Evolutionary conservation across 495 filamentous ascomycete genomes (phyloP), one percentile per base, ranked within the genome.

Genomic region (Xylaria sp.): DNA sequence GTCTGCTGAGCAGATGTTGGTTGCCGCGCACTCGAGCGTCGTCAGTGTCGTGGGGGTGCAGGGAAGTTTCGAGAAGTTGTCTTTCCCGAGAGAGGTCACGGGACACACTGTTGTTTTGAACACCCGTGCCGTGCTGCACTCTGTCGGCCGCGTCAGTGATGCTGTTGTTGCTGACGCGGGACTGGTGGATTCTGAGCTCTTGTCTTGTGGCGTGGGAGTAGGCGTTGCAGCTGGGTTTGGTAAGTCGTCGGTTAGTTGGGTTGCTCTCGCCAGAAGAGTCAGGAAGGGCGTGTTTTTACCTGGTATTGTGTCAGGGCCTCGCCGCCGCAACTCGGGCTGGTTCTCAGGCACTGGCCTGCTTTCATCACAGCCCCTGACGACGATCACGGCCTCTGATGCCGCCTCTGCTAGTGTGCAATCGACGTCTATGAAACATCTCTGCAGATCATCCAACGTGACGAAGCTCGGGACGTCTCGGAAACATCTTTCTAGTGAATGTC

Each of bases 1-100:
- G 76, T 82, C 75, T 15, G 65, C 70, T 57, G 70, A 70, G 83
- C 86, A 88, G 70, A 85, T 75, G 24, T 82, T 73, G n/a, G 77
- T 82, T 21, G 80, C 80, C 29, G 77, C 79, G 80, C 86, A 88
- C 59, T 80, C 78, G 11, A 71, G 21, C 1, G 74, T 75, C 58
- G 79, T 64, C 1, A 74, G 72, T 0, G 58, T 57, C 24, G 82
- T 82, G 11, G 80, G 62, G 68, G 74, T 79, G 81, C 85, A 87
- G 19, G 78, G 37, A 12, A 81, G 70, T 41, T 72, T 73, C 21
- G 76, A 72, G 63, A 78, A 78, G 17, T 75, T 59, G n/a, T 57
- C 62, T 14, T 76, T 14, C 66, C 81, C 82, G 0, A 81, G 80
- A 2, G 80, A 79, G 21, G 79, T 76, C 1, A 75, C 52, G n/a